phyloP scores from a whole-genome alignment of 2,329 filamentous ascomycete species.

The Botrytis byssoidea region DNA sequence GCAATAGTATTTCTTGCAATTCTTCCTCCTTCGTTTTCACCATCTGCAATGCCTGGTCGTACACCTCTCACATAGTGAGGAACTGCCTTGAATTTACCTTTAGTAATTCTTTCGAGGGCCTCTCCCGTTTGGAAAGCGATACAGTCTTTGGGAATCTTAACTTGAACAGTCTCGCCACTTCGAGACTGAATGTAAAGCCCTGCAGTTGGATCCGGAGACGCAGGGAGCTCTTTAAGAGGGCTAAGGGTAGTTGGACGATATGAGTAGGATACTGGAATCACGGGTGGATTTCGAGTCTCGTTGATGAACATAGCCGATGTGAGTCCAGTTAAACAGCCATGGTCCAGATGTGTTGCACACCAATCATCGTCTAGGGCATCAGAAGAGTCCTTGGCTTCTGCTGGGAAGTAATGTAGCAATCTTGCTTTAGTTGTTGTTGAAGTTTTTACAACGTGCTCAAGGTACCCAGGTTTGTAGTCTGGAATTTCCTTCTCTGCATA shows the following conservation, averaged over 20 bases:
- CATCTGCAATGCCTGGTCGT: constrained; percentile 47
- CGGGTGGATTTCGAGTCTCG: constrained; percentile 52
- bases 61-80: constrained; percentile 91
- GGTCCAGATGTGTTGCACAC: constrained; percentile 89
- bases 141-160: constrained; percentile 85
- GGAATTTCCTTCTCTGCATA: constrained; percentile 78
- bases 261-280: constrained; percentile 35
- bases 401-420: constrained; percentile 89
- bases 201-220: constrained; percentile 77
- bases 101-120: constrained; percentile 84
- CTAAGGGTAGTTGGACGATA: constrained; percentile 41
- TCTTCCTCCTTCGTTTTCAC: constrained; percentile 45
- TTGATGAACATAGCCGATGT: constrained; percentile 97
- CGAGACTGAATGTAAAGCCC: constrained; percentile 94
- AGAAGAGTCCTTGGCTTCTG: constrained; percentile 42
- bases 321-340: constrained; percentile 89
- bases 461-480: constrained; percentile 72
- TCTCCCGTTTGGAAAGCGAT: constrained; percentile 96
- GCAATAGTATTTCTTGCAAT: constrained; percentile 86
- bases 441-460: constrained; percentile 81
- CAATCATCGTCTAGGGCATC: constrained; percentile 73
- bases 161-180: constrained; percentile 78
- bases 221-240: constrained; percentile 66
- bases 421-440: constrained; percentile 89
- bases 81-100: constrained; percentile 88